These are phyloP conservation scores for Acrocalymma vagum DNA, from an alignment of 2,329 filamentous ascomycete genomes.

Conservation along the genomic window DNA sequence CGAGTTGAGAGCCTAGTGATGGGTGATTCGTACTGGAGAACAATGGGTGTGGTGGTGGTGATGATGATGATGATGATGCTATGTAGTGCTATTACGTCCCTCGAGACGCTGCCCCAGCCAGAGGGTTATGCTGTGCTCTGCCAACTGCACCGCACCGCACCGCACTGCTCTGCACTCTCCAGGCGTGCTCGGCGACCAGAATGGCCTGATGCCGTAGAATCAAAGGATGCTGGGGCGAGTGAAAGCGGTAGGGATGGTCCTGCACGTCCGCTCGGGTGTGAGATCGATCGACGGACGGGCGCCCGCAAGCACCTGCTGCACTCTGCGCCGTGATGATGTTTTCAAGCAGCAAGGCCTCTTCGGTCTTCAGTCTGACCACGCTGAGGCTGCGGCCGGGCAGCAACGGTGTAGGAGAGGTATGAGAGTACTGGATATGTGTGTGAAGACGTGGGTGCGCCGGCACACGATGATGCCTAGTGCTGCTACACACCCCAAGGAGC, in stretches of 20 bases:
- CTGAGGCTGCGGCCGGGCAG: too few relatives aligned
- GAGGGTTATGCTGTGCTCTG: conserved; percentile 6
- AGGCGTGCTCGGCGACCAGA: conserved; percentile 23
- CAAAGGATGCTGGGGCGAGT: conserved; percentile 12
- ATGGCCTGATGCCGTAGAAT: conserved; percentile 10
- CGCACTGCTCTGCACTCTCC: too few relatives aligned
- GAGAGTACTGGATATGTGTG: too few relatives aligned
- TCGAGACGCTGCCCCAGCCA: conserved; percentile 19
- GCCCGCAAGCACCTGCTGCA: conserved; percentile 32
- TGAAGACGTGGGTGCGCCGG: too few relatives aligned
- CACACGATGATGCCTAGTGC: too few relatives aligned
- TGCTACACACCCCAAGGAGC: conserved; percentile 10
- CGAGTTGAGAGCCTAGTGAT: too few relatives aligned
- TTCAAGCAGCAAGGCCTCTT: too few relatives aligned
- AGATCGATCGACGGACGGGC: conserved; percentile 39
- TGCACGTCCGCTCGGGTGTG: conserved; percentile 25
- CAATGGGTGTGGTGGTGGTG: neutral
- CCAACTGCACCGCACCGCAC: conserved; percentile 14
- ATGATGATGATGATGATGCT: conserved; percentile 7
- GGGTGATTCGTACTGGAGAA: too few relatives aligned
- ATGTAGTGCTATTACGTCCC: too few relatives aligned
- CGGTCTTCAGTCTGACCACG: too few relatives aligned
- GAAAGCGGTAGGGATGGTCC: conserved; percentile 22
- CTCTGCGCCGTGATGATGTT: conserved; percentile 23
- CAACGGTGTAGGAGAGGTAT: too few relatives aligned